A percentile compares a stretch with the other conserved stretches of the same genome.
Conservation (phyloP, 129 eudicot genomes). For the Artemisia annua region DNA sequence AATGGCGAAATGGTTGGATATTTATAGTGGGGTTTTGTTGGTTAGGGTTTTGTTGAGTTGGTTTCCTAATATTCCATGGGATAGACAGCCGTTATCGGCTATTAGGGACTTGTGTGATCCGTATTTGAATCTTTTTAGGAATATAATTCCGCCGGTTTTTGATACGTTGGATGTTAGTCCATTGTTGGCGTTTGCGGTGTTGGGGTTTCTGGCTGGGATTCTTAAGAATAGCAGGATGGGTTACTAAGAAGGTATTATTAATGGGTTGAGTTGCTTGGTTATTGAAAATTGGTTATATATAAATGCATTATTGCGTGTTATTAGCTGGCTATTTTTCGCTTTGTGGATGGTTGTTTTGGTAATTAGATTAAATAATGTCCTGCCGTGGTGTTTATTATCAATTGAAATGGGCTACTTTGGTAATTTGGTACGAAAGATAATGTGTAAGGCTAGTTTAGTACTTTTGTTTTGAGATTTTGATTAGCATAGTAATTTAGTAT, state of each 20-base stretch:
- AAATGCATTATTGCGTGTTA: neutral
- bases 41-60: slow-evolving; percentile 95
- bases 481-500: too few relatives aligned
- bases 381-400: too few relatives aligned
- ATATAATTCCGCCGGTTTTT: slow-evolving; percentile 77
- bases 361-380: too few relatives aligned
- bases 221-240: slow-evolving; percentile 37
- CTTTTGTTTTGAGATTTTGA: too few relatives aligned
- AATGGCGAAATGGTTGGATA: slow-evolving; percentile 80
- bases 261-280: neutral
- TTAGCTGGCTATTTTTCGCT: neutral
- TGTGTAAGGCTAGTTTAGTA: too few relatives aligned
- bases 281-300: neutral
- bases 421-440: too few relatives aligned
- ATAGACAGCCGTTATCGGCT: slow-evolving; percentile 78
- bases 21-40: slow-evolving; percentile 76
- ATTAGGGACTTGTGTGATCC: slow-evolving; percentile 91
- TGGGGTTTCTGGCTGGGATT: slow-evolving; percentile 57
- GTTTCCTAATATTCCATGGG: slow-evolving; percentile 99
- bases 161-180: slow-evolving; percentile 90
- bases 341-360: neutral
- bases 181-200: slow-evolving; percentile 67
- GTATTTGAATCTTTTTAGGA: slow-evolving; percentile 76
- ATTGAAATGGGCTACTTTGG: too few relatives aligned
- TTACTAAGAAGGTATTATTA: slow-evolving; percentile 23